phyloP scores from a whole-genome alignment of 1,284 basidiomycete genomes.

The Cryptococcus sp. region DNA sequence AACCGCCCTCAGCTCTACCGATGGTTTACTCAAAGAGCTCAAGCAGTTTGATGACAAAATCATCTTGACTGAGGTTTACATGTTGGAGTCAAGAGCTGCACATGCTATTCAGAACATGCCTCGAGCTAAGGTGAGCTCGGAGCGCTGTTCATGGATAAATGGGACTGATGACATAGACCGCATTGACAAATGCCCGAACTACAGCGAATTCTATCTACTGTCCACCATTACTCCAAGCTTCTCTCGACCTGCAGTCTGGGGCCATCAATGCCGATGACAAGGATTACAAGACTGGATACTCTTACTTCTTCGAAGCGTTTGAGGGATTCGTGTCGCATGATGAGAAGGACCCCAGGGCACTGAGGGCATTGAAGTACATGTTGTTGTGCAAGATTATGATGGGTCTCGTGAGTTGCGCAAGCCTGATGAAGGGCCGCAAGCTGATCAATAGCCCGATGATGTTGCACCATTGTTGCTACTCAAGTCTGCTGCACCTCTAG shows the following conservation, averaged over 20 bases:
- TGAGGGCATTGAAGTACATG: constrained; percentile 96
- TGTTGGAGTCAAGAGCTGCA: constrained; percentile 87
- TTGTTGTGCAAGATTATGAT: constrained; percentile 97
- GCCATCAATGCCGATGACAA: constrained; percentile 95
- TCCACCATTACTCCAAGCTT: constrained; percentile 85
- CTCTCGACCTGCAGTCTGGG: constrained; percentile 87
- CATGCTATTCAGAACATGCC: constrained; percentile 86
- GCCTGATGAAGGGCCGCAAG: too few species aligned
- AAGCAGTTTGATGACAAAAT: constrained; percentile 96
- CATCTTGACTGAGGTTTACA: constrained; percentile 93
- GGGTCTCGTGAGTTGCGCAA: constrained; percentile 66
- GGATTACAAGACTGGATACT: constrained; percentile 95
- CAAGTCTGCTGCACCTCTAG: constrained; percentile 84
- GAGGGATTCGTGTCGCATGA: constrained; percentile 71
- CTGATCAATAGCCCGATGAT: constrained; percentile 71
- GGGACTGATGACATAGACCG: constrained; percentile 57
- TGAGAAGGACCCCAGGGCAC: constrained; percentile 51
- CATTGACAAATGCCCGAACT: constrained; percentile 85
- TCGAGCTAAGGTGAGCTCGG: constrained; percentile 72
- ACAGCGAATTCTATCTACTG: constrained; percentile 98
- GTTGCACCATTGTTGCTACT: constrained; percentile 78
- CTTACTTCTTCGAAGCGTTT: constrained; percentile 96
- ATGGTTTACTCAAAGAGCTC: constrained; percentile 79
- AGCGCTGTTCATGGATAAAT: background rate
- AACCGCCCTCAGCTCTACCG: constrained; percentile 75